phyloP scores from a whole-genome alignment of 345 rosid species.

The Stellera chamaejasme region DNA sequence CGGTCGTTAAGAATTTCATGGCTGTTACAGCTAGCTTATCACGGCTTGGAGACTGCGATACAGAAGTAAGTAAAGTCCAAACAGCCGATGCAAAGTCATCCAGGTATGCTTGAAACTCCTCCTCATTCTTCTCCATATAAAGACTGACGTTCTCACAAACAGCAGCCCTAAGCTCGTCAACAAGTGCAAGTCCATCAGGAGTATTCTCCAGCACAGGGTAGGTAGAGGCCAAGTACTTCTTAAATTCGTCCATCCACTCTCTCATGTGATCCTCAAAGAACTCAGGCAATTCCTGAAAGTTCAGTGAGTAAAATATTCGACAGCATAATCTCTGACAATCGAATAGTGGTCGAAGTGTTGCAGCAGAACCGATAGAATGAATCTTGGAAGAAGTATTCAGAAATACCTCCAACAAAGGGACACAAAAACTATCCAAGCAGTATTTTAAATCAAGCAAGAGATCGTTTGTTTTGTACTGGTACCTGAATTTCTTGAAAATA shows the following conservation, averaged over 20 bases:
- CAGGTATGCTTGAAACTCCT: conserved; percentile 69
- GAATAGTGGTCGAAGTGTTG: conserved; percentile 43
- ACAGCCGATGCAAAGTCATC: conserved; percentile 71
- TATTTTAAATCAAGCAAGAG: conserved; percentile 74
- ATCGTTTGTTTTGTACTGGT: conserved; percentile 74
- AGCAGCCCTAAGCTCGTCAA: conserved; percentile 75
- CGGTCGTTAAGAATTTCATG: conserved; percentile 89
- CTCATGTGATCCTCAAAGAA: conserved; percentile 94
- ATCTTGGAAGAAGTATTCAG: conserved; percentile 53
- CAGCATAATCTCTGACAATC: conserved; percentile 89
- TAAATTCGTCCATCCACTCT: conserved; percentile 91
- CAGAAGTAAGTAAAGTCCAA: conserved; percentile 80
- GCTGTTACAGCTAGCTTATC: conserved; percentile 84
- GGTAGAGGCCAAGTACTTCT: conserved; percentile 49
- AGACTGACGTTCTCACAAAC: conserved; percentile 92
- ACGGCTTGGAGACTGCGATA: conserved; percentile 59
- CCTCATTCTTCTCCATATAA: conserved; percentile 94
- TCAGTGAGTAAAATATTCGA: conserved; percentile 77
- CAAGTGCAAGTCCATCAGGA: conserved; percentile 41
- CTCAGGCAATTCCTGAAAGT: conserved; percentile 89
- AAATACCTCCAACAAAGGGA: conserved; percentile 64
- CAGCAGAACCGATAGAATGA: conserved; percentile 46
- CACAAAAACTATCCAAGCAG: conserved; percentile 63
- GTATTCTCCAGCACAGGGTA: conserved; percentile 57
- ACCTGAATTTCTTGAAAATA: conserved; percentile 77